Evolutionary conservation across 257 asterid species (phyloP), one percentile per base, ranked within the genome.

Genomic region (Solanum ossicruentum): DNA sequence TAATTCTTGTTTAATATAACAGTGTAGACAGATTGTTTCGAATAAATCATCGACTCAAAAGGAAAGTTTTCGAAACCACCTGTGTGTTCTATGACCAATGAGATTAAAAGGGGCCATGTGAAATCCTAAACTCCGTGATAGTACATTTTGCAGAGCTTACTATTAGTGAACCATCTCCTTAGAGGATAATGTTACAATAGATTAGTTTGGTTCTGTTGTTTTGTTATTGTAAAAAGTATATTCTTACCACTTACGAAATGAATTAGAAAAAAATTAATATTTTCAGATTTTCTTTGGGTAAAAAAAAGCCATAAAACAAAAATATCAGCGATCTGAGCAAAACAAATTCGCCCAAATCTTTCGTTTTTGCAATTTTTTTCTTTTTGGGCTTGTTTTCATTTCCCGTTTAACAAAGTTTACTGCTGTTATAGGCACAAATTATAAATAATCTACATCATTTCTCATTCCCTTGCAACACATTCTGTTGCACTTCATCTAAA

Each of bases 381-480:
- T 36, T 36, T 36, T 36, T 36, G 0, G 39, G 54, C 32, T 41
- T 43, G 21, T 45, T 72, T 71, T 6, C 41, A 36, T n/a, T n/a
- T 47, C 67, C 67, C 28, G 67, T 28, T 77, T 49, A 43, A 75
- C 60, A 75, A 47, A 75, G 61, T 49, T 61, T 11, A 67, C 82
- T 13, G 11, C 45, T 45, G 72, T 84, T 32, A 84, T 56, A 57
- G 45, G 12, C 77, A 81, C 16, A 63, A 49, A 80, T 21, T 80
- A 36, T n/a, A 55, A 54, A 20, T 70, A 26, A 78, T 45, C 51
- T 47, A 49, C 66, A 18, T 85, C 55, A 57, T 78, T 85, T 51
- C 75, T n/a, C 84, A 66, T 85, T 78, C 58, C 7, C 73, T 57
- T 43, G 80, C 57, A 69, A 72, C 45, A 84, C 86, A 84, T 70